These are phyloP conservation scores for Ramularia collo-cygni DNA, from an alignment of 2,329 filamentous ascomycete genomes.

Conservation along the genomic window DNA sequence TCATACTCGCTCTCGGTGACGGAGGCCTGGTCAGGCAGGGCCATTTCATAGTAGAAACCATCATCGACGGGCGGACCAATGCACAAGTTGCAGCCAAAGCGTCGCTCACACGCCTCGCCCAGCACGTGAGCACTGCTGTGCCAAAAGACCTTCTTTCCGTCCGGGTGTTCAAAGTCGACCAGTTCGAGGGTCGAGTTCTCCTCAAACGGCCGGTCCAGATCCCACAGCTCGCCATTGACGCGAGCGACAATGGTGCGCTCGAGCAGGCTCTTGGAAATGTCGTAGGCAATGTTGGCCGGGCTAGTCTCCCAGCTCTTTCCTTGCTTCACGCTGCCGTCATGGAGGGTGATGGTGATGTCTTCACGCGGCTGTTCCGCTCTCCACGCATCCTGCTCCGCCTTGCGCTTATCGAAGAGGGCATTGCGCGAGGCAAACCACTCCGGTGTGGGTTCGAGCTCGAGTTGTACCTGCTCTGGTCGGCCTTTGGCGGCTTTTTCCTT, in stretches of 20 bases:
- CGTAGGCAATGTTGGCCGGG: constrained; percentile 67
- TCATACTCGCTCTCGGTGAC: constrained; percentile 77
- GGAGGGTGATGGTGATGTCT: constrained; percentile 66
- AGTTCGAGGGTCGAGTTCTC: constrained; percentile 78
- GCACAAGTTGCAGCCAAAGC: constrained; percentile 86
- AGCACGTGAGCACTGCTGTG: constrained; percentile 92
- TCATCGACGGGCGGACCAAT: constrained; percentile 88
- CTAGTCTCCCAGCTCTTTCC: constrained; percentile 91
- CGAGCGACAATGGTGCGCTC: constrained; percentile 82
- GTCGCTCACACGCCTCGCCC: constrained; percentile 86
- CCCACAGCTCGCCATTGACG: constrained; percentile 84
- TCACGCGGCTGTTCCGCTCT: constrained; percentile 63
- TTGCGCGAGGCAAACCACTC: constrained; percentile 79
- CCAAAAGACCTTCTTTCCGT: constrained; percentile 95
- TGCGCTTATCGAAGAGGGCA: constrained; percentile 79
- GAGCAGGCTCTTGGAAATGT: constrained; percentile 76
- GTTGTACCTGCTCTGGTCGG: constrained; percentile 34
- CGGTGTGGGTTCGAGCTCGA: constrained; percentile 50
- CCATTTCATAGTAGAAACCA: constrained; percentile 98
- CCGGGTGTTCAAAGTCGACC: constrained; percentile 67
- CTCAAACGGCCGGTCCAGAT: constrained; percentile 84
- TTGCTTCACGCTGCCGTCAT: constrained; percentile 61
- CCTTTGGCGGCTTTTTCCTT: constrained; percentile 38
- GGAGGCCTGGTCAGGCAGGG: constrained; percentile 61
- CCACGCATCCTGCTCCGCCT: constrained; percentile 75